Percentiles rank a stretch among this genome's conserved stretches.
Evolutionary conservation across 2,329 filamentous ascomycete genomes (phyloP).

Genomic region (Graphium sp.): DNA sequence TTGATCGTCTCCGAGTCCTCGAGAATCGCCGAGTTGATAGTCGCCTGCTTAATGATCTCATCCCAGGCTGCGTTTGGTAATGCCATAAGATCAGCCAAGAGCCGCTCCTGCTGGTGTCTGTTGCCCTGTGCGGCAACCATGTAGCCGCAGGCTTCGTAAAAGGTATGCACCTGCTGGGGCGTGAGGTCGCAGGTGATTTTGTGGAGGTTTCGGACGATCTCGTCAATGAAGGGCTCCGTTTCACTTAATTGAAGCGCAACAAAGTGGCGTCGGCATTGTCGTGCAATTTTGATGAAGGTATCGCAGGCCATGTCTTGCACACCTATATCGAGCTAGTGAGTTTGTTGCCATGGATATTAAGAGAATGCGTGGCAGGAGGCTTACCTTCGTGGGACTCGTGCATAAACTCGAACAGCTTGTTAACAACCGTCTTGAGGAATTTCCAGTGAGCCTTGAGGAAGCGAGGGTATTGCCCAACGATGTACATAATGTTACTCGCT

Average conservation of each 20-base stretch:
- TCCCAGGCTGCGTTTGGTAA: slow-evolving; percentile 93
- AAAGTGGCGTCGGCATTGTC: slow-evolving; percentile 94
- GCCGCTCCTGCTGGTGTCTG: slow-evolving; percentile 79
- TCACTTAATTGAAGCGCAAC: slow-evolving; percentile 91
- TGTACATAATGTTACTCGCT: slow-evolving; percentile 99
- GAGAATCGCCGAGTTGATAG: slow-evolving; percentile 67
- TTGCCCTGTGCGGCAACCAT: slow-evolving; percentile 98
- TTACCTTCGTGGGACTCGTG: slow-evolving; percentile 94
- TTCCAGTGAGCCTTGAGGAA: slow-evolving; percentile 99
- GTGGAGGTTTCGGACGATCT: slow-evolving; percentile 88
- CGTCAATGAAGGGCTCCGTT: slow-evolving; percentile 91
- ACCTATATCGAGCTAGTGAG: slow-evolving; percentile 25
- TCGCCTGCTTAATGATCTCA: slow-evolving; percentile 78
- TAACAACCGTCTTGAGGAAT: slow-evolving; percentile 97
- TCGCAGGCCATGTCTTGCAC: slow-evolving; percentile 99
- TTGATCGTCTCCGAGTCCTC: slow-evolving; percentile 95
- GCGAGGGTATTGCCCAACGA: slow-evolving; percentile 94
- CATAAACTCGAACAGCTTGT: slow-evolving; percentile 99
- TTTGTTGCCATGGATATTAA: slow-evolving; percentile 10
- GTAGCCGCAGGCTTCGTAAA: slow-evolving; percentile 96
- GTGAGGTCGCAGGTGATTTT: slow-evolving; percentile 93
- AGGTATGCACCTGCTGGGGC: slow-evolving; percentile 94
- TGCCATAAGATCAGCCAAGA: slow-evolving; percentile 84
- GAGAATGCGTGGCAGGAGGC: slow-evolving; percentile 9
- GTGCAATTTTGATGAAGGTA: slow-evolving; percentile 98